Evolutionary conservation across 2,329 filamentous ascomycete species (phyloP).

Genomic region (Cercospora canescens): DNA sequence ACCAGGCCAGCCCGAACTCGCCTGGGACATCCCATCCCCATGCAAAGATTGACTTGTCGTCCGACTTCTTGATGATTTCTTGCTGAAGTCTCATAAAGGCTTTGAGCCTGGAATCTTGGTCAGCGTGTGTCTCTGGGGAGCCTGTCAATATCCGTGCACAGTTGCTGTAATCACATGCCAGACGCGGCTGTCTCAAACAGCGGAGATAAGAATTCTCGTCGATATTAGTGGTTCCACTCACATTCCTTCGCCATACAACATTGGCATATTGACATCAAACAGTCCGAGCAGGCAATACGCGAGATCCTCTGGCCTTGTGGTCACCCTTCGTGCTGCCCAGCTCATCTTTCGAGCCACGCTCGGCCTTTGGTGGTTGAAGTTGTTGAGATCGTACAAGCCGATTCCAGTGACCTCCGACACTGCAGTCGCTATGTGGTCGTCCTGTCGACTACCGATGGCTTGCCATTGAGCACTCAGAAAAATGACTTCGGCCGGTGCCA

Average conservation of each 20-base stretch:
- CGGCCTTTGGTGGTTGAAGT: constrained; percentile 1
- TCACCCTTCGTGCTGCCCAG: constrained; percentile 17
- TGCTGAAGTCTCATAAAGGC: constrained; percentile 26
- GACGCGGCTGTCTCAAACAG: not conserved
- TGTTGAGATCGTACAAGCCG: constrained; percentile 9
- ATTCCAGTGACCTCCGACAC: constrained; percentile 19
- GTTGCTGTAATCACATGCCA: not conserved
- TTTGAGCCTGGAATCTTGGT: constrained; percentile 12
- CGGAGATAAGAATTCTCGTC: not conserved
- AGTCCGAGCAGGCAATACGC: constrained; percentile 49
- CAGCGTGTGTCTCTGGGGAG: not conserved
- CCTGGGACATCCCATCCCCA: constrained; percentile 1
- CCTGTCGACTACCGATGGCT: constrained; percentile 12
- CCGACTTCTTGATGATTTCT: constrained; percentile 23
- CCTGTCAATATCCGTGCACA: not conserved
- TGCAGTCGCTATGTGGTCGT: constrained; percentile 7
- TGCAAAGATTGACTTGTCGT: constrained; percentile 13
- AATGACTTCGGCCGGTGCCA: constrained; percentile 19
- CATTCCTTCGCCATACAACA: constrained; percentile 13
- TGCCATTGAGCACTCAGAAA: constrained; percentile 22
- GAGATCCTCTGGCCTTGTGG: constrained; percentile 39
- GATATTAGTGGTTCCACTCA: not conserved
- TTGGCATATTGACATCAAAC: constrained; percentile 44
- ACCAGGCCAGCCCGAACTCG: constrained; percentile 6
- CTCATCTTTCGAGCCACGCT: constrained; percentile 21